These are phyloP conservation scores for Chalciporus pseudorubinellus DNA, from an alignment of 768 basidiomycete genomes.

Conservation along the genomic window DNA sequence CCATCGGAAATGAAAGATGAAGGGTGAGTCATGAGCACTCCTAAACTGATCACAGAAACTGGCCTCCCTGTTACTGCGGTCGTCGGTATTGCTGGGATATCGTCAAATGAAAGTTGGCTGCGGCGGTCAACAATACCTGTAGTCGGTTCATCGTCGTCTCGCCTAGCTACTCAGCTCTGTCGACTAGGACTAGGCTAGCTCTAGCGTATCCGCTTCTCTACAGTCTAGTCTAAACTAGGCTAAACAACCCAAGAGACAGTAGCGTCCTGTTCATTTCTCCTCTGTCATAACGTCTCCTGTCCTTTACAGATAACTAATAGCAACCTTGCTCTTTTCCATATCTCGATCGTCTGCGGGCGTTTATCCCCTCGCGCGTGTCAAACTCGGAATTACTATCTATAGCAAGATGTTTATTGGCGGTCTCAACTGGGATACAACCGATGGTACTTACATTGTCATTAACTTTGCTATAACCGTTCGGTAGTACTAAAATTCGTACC, in stretches of 20 bases:
- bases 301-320: constrained; percentile 78
- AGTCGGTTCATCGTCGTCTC: constrained; percentile 43
- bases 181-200: constrained; percentile 72
- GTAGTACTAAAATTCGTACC: constrained; percentile 46
- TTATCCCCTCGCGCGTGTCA: constrained; percentile 25
- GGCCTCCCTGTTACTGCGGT: constrained; percentile 14
- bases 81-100: constrained; percentile 26
- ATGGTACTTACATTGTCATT: constrained; percentile 67
- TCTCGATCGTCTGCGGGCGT: constrained; percentile 27
- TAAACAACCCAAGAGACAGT: constrained; percentile 65
- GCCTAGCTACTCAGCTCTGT: constrained; percentile 49
- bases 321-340: constrained; percentile 49
- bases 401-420: constrained; percentile 99
- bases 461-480: constrained; percentile 33
- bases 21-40: constrained; percentile 69
- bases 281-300: constrained; percentile 61
- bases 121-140: constrained; percentile 29
- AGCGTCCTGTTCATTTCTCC: constrained; percentile 61
- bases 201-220: constrained; percentile 67
- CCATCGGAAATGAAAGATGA: constrained; percentile 96
- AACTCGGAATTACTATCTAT: constrained; percentile 34
- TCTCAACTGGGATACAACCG: constrained; percentile 99
- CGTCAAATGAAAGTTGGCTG: constrained; percentile 25
- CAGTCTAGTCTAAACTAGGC: constrained; percentile 79
- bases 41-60: constrained; percentile 9